These are phyloP conservation scores for Pseudogymnoascus sp. DNA, from an alignment of 2,329 filamentous ascomycete genomes.

Conservation along the genomic window DNA sequence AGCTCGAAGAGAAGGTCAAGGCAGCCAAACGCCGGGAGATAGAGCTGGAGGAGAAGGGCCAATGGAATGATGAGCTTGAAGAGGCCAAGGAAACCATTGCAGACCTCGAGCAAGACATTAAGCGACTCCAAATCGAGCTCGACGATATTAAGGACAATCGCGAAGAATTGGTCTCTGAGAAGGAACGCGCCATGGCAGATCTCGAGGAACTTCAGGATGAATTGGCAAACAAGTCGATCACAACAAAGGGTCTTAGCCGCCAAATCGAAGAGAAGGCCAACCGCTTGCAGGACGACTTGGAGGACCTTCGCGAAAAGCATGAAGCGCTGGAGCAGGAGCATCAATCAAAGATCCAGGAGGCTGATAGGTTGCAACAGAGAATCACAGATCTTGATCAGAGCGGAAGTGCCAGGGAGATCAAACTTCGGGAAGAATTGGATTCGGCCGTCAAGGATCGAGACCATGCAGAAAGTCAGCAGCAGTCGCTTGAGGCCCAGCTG, in stretches of 20 bases:
- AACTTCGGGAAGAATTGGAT: conserved; percentile 38
- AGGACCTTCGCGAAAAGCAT: conserved; percentile 40
- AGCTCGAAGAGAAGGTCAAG: conserved; percentile 53
- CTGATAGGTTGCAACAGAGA: conserved; percentile 35
- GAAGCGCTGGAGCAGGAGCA: conserved; percentile 34
- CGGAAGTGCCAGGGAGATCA: conserved; percentile 30
- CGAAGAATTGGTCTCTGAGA: conserved; percentile 45
- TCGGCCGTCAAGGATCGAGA: conserved; percentile 29
- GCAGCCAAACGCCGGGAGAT: conserved; percentile 42
- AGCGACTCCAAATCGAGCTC: conserved; percentile 45
- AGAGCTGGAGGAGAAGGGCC: conserved; percentile 51
- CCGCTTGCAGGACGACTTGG: conserved; percentile 60
- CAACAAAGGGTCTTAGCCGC: conserved; percentile 64
- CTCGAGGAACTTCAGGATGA: conserved; percentile 65
- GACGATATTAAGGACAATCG: conserved; percentile 48
- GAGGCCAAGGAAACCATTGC: conserved; percentile 51
- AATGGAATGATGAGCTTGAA: conserved; percentile 43
- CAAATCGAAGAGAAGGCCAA: conserved; percentile 66
- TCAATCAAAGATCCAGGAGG: conserved; percentile 35
- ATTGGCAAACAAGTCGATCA: conserved; percentile 70
- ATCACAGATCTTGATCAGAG: conserved; percentile 29
- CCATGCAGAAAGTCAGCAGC: conserved; percentile 28
- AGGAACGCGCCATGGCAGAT: conserved; percentile 50
- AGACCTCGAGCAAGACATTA: conserved; percentile 48
- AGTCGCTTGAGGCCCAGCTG: conserved; percentile 42